These are phyloP conservation scores for Geotrichum carabidarum DNA, from an alignment of 1,139 yeast species.

Conservation along the genomic window DNA sequence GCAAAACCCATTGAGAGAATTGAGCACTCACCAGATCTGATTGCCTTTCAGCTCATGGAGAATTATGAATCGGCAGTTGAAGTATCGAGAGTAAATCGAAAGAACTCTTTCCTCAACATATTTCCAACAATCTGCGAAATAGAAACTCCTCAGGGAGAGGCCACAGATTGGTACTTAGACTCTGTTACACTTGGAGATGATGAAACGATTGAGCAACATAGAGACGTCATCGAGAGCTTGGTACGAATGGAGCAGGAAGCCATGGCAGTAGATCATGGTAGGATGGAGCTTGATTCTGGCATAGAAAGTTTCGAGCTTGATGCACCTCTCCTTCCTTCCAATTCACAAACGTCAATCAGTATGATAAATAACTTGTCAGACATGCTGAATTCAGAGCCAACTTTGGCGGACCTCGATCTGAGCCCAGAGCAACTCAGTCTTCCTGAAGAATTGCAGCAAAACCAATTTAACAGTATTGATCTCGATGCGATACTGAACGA, in stretches of 20 bases:
- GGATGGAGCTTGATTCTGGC: background rate
- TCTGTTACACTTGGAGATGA: background rate
- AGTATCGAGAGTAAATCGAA: background rate
- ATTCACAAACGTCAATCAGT: too few species aligned
- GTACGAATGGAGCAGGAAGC: background rate
- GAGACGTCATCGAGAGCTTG: background rate
- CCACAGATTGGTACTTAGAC: background rate
- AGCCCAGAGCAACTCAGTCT: slow-evolving; percentile 3
- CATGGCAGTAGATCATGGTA: background rate
- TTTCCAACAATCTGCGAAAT: background rate
- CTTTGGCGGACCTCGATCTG: slow-evolving; percentile 7
- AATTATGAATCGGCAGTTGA: background rate
- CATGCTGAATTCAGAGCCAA: slow-evolving; percentile 4
- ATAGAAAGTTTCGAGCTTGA: background rate
- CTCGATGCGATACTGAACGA: slow-evolving; percentile 1
- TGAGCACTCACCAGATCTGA: background rate
- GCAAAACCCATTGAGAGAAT: background rate
- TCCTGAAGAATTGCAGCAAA: background rate
- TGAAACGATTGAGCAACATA: slow-evolving; percentile 7
- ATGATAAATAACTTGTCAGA: background rate
- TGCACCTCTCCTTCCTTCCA: background rate
- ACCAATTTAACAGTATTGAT: background rate
- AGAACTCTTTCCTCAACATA: background rate
- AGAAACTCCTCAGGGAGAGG: background rate
- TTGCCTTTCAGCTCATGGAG: slow-evolving; percentile 1